Conservation (phyloP, 208 protist species). For the Tritrichomonas foetus region DNA sequence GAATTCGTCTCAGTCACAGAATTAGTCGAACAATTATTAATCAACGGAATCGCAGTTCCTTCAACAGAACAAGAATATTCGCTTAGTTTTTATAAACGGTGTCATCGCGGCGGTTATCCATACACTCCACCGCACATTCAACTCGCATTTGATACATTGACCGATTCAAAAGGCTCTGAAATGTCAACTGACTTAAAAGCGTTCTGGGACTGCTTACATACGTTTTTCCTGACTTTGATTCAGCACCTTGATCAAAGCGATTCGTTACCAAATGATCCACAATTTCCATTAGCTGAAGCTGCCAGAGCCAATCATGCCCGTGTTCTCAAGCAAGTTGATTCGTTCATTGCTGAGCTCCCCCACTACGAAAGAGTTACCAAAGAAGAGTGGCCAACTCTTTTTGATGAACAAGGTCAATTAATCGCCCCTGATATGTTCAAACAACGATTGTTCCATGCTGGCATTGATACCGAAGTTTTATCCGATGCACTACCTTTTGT, state of each 20-base stretch:
- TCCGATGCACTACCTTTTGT: background rate
- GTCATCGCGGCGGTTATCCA: background rate
- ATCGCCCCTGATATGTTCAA: background rate
- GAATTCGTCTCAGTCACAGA: conserved; percentile 12
- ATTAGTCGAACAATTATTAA: conserved; percentile 19
- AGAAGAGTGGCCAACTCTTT: background rate
- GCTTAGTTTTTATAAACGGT: background rate
- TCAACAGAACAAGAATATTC: background rate
- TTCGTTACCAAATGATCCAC: background rate
- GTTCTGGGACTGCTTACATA: background rate
- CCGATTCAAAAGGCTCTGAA: background rate
- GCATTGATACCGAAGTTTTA: background rate
- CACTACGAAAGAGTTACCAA: background rate
- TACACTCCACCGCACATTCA: conserved; percentile 20
- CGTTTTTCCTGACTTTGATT: background rate
- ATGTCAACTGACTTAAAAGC: background rate
- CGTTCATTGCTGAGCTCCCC: background rate
- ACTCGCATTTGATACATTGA: background rate
- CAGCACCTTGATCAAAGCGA: background rate
- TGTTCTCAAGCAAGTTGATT: background rate
- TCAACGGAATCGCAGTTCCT: conserved; percentile 30
- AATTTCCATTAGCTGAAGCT: background rate
- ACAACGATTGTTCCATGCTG: background rate
- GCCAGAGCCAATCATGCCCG: background rate
- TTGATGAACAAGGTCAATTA: background rate